These are phyloP conservation scores for Gaertneriomyces semiglobifer DNA, from an alignment of 192 early-diverging fungal genomes.

Conservation along the genomic window DNA sequence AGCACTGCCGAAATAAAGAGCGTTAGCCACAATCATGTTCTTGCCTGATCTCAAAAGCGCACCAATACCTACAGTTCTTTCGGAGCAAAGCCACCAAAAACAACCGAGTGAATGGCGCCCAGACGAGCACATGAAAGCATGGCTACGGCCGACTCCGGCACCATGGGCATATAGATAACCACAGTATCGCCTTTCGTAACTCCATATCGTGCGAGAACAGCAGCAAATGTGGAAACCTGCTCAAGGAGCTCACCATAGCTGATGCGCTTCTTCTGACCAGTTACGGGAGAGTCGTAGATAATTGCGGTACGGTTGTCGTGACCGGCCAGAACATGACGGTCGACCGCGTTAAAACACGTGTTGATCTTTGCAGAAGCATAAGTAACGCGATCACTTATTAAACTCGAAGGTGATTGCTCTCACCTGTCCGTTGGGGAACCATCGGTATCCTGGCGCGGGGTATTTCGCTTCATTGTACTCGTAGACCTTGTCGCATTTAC, in stretches of 20 bases:
- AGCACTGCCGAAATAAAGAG: constrained; percentile 33
- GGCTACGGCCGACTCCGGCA: constrained; percentile 72
- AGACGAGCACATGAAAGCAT: constrained; percentile 84
- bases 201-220: constrained; percentile 57
- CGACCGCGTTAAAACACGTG: constrained; percentile 76
- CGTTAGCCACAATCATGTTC: not conserved
- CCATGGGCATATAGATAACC: constrained; percentile 82
- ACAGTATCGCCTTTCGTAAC: constrained; percentile 70
- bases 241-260: constrained; percentile 69
- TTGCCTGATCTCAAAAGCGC: not conserved
- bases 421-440: constrained; percentile 63
- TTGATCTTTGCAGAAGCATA: constrained; percentile 48
- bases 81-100: constrained; percentile 62
- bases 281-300: constrained; percentile 72
- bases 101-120: constrained; percentile 79
- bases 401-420: not conserved
- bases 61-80: constrained; percentile 36
- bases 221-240: constrained; percentile 64
- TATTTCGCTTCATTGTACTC: constrained; percentile 23
- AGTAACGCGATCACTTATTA: not conserved
- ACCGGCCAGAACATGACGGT: constrained; percentile 64
- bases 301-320: constrained; percentile 64
- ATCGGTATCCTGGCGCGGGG: constrained; percentile 44
- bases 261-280: constrained; percentile 47
- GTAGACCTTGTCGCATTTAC: constrained; percentile 36